Base-by-base conservation (phyloP, 257 asterid species). In the Nicotiana noctiflora region DNA sequence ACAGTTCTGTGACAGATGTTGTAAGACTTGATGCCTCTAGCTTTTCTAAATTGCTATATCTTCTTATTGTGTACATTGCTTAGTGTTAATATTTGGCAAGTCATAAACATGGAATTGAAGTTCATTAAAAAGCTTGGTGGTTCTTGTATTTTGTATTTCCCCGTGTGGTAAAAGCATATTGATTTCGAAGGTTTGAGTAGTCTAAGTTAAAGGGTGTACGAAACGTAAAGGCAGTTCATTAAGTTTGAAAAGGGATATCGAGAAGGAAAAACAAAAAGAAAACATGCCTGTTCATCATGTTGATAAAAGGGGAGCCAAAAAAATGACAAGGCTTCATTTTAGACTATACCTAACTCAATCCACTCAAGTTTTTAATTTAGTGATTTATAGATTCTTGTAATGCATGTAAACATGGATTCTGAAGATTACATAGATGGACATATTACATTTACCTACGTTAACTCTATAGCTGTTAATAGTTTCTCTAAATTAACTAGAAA, bases 1-100 rank as follows among this genome's bases (percentile, higher is more conserved):
- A 93, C 84, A 60, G 82, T 82, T 88, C 81, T 5, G 89, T 89
- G 6, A 95, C 97, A 44, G 98, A 88, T 56, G 97, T 95, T 89
- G 99, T 93, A 87, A 86, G 99, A 40, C 84, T 9, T 12, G 51
- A 23, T 6, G 40, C 60, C 60, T 72, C 78, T 72, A 23, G 8
- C 60, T 44, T 72, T 46, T 21, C 14, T 18, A 13, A 37, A 13
- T 46, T 13, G 37, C 2, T 72, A 0, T 7, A 72, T 46, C 40
- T 72, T 46, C 60, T 72, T 72, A 0, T 72, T 46, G 2, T 46
- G 23, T 46, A 9, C 34, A 46, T 6, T 46, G 37, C 60, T 2
- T 23, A 23, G 13, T 46, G 46, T 21, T 72, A 59, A 72, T 27
- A 46, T 13, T 46, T 72, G 2, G 78, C 60, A 46, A 72, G 10